Percentiles rank a stretch among this genome's conserved stretches.
phyloP scores from a whole-genome alignment of 495 filamentous ascomycete species.

The Venustampulla echinocandica region DNA sequence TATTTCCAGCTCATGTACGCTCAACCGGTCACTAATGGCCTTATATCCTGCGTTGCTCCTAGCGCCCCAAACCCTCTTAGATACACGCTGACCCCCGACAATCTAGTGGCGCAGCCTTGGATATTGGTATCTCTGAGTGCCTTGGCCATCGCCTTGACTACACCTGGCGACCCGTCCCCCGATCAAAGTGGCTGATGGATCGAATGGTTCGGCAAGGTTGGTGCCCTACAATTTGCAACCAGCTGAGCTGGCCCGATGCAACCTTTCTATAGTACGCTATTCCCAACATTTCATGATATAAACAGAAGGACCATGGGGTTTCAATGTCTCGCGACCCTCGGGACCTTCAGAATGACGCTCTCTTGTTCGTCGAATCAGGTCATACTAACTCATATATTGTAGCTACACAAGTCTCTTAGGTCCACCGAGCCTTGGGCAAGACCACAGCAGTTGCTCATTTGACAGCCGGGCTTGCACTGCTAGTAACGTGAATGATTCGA shows the following conservation, averaged over 20 bases:
- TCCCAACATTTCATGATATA: slow-evolving; percentile 1
- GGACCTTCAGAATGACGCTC: no score
- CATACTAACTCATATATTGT: slow-evolving; percentile 1
- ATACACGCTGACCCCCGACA: no score
- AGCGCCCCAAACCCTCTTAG: no score
- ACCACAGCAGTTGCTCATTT: slow-evolving; percentile 7
- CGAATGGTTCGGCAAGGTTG: slow-evolving; percentile 4
- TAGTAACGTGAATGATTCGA: neutral
- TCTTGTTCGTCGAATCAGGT: slow-evolving; percentile 5
- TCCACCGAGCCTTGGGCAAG: slow-evolving; percentile 5
- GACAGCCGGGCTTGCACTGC: slow-evolving; percentile 5
- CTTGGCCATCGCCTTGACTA: slow-evolving; percentile 2
- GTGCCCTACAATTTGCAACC: slow-evolving; percentile 1
- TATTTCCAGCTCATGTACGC: no score
- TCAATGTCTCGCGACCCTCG: no score
- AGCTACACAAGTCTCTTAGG: slow-evolving; percentile 15
- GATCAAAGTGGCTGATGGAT: neutral
- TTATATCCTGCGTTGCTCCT: no score
- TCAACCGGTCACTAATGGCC: no score
- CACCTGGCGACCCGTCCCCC: slow-evolving; percentile 1
- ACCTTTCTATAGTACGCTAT: neutral
- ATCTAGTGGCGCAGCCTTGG: no score
- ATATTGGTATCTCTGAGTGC: neutral
- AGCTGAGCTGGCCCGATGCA: neutral
- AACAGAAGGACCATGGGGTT: no score